phyloP scores from a whole-genome alignment of 2,329 filamentous ascomycete species.

The Botryosphaeria agaves region DNA sequence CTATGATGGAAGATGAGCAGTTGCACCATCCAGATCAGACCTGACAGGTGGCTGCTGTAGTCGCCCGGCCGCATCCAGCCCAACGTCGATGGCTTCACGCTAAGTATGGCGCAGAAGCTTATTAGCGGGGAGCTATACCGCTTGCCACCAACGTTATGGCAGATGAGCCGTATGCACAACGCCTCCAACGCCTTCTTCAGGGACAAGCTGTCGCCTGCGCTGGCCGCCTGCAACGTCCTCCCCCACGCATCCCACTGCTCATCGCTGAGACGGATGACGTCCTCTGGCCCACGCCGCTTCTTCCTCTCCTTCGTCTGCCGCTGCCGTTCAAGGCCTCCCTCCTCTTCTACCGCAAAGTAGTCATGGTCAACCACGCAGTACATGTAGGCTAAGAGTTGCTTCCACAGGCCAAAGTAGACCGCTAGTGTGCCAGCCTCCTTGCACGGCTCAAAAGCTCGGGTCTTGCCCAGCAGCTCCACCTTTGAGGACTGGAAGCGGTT shows the following conservation, averaged over 20 bases:
- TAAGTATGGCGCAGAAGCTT: not conserved
- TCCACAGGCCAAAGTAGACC: slow-evolving; percentile 3
- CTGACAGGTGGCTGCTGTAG: too few relatives aligned
- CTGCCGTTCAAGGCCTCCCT: too few relatives aligned
- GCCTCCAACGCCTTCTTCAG: not conserved
- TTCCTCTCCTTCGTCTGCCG: not conserved
- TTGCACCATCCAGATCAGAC: not conserved
- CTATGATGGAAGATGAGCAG: not conserved
- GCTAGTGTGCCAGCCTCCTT: slow-evolving; percentile 3
- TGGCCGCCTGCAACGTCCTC: not conserved
- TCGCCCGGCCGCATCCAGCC: not conserved
- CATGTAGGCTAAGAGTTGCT: slow-evolving; percentile 1
- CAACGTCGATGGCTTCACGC: not conserved
- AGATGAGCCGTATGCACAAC: too few relatives aligned
- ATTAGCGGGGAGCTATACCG: not conserved
- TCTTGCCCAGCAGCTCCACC: slow-evolving; percentile 3
- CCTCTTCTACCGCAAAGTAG: not conserved
- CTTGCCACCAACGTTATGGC: too few relatives aligned
- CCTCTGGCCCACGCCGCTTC: not conserved
- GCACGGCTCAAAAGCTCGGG: slow-evolving; percentile 3
- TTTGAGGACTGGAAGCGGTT: slow-evolving; percentile 2
- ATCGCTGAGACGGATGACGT: not conserved
- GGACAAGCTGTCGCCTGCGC: not conserved
- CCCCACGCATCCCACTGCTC: slow-evolving; percentile 1
- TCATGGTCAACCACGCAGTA: not conserved